A percentile compares a stretch with the other conserved stretches of the same genome.
phyloP scores from a whole-genome alignment of 495 filamentous ascomycete genomes.

The Podospora appendiculata region DNA sequence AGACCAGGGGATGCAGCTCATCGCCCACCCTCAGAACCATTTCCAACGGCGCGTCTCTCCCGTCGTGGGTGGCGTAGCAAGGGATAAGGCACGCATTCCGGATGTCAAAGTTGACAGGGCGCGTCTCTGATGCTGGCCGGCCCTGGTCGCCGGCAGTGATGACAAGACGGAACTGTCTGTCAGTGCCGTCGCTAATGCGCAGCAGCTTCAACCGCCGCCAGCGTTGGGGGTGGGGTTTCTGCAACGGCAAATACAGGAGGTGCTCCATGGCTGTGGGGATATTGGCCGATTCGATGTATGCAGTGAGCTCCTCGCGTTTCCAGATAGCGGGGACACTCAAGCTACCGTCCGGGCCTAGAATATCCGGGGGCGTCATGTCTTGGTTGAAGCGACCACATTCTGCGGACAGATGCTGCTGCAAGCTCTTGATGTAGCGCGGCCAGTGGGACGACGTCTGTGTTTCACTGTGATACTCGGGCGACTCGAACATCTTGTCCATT shows the following conservation, averaged over 20 bases:
- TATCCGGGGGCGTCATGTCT: background rate
- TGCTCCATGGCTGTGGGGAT: background rate
- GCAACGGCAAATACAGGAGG: background rate
- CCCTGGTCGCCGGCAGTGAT: conserved; percentile 1
- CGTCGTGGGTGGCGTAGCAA: background rate
- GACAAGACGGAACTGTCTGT: conserved; percentile 1
- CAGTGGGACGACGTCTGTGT: conserved; percentile 1
- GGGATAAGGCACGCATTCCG: background rate
- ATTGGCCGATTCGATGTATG: background rate
- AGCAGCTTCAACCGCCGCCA: conserved; percentile 3
- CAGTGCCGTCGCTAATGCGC: background rate
- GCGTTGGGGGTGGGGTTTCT: background rate
- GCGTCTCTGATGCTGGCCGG: background rate
- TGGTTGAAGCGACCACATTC: background rate
- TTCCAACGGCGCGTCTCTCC: background rate
- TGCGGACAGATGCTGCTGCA: background rate
- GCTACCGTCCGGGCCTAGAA: background rate
- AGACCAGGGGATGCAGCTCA: background rate
- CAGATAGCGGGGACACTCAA: background rate
- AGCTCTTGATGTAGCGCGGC: conserved; percentile 2
- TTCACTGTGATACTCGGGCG: conserved; percentile 1
- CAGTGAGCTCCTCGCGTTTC: background rate
- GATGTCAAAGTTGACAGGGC: conserved; percentile 2
- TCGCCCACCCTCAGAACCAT: background rate
- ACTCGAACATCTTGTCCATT: conserved; percentile 4